These are phyloP conservation scores for Paradendryphiella salina DNA, from an alignment of 2,329 filamentous ascomycete species.

Conservation along the genomic window DNA sequence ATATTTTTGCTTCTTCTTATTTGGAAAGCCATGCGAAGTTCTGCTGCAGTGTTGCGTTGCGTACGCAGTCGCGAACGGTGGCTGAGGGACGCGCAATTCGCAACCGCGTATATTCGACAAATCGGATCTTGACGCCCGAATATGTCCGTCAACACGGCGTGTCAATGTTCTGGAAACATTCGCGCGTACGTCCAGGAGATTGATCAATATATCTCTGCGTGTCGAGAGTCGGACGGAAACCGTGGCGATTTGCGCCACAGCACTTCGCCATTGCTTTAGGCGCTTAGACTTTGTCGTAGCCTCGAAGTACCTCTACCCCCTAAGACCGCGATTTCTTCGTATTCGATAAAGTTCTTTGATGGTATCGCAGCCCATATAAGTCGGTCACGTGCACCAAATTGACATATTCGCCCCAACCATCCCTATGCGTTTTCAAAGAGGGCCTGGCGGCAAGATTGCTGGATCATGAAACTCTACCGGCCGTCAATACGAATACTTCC, in stretches of 20 bases:
- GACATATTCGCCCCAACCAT: too few relatives aligned
- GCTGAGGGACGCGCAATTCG: constrained; percentile 5
- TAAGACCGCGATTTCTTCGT: too few relatives aligned
- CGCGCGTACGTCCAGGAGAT: background rate
- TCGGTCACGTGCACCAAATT: too few relatives aligned
- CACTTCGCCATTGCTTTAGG: too few relatives aligned
- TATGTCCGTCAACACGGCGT: background rate
- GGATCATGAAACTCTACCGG: too few relatives aligned
- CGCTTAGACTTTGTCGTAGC: too few relatives aligned
- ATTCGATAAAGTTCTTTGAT: too few relatives aligned
- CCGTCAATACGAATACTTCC: too few relatives aligned
- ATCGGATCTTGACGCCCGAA: constrained; percentile 1
- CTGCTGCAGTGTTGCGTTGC: constrained; percentile 2
- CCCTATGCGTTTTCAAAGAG: background rate
- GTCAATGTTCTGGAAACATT: background rate
- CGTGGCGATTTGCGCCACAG: too few relatives aligned
- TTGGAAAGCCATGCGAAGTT: background rate
- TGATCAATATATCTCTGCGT: background rate
- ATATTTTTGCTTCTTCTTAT: background rate
- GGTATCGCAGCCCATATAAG: too few relatives aligned
- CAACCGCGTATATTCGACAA: constrained; percentile 4
- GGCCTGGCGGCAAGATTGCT: too few relatives aligned
- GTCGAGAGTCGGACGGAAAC: background rate
- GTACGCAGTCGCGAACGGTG: constrained; percentile 1
- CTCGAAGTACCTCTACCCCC: too few relatives aligned